phyloP scores from a whole-genome alignment of 2,329 filamentous ascomycete species.

The Stagonosporopsis rhizophila region DNA sequence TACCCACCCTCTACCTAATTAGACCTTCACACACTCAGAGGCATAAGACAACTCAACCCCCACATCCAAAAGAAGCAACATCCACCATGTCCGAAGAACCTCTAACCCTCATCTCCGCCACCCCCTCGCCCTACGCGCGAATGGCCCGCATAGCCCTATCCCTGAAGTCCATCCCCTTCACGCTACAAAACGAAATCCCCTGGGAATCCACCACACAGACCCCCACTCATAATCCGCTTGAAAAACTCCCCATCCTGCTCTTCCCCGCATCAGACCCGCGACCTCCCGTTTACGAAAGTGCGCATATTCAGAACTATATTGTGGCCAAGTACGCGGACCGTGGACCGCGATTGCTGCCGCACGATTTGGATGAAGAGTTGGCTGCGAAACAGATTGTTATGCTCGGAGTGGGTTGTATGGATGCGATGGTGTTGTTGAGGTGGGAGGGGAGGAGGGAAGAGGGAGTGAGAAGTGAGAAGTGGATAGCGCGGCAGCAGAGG shows the following conservation, averaged over 20 bases:
- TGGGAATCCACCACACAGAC: conserved; percentile 52
- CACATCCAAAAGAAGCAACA: background rate
- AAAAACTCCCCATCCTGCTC: conserved; percentile 51
- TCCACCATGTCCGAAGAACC: conserved; percentile 7
- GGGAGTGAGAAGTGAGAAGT: conserved; percentile 14
- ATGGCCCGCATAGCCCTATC: conserved; percentile 52
- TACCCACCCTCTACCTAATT: too few species aligned
- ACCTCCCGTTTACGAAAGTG: conserved; percentile 24
- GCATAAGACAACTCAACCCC: too few species aligned
- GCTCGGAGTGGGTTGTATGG: conserved; percentile 24
- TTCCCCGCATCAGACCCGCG: conserved; percentile 22
- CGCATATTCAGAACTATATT: conserved; percentile 28
- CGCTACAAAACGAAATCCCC: conserved; percentile 52
- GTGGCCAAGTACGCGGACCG: conserved; percentile 23
- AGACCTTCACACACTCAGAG: too few species aligned
- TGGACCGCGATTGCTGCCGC: conserved; percentile 17
- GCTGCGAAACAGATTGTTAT: conserved; percentile 24
- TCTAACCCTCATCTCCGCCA: conserved; percentile 38
- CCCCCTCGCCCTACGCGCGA: conserved; percentile 51
- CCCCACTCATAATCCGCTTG: conserved; percentile 50
- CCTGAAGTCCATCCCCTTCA: conserved; percentile 52
- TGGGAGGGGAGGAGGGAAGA: conserved; percentile 21
- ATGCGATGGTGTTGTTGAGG: conserved; percentile 23
- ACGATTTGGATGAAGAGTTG: conserved; percentile 17
- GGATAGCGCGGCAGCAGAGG: conserved; percentile 22